These are phyloP conservation scores for Schizochytrium sp. DNA, from an alignment of 108 stramenopile species.

Conservation along the genomic window DNA sequence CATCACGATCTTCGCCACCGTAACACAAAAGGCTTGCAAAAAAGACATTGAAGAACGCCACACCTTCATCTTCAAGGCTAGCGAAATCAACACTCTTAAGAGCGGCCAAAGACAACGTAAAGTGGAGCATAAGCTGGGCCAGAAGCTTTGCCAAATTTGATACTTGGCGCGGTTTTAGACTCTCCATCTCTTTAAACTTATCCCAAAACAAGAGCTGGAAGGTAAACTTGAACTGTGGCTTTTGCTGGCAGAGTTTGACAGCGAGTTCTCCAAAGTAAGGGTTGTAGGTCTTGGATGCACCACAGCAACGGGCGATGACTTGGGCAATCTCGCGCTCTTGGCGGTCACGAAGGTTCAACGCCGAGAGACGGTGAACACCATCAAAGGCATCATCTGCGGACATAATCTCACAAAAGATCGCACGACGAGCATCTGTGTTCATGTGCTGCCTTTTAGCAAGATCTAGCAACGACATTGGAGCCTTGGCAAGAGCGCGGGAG, in stretches of 20 bases:
- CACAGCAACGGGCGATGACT: slow-evolving; percentile 23
- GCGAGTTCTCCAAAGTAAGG: slow-evolving; percentile 16
- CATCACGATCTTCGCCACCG: slow-evolving; percentile 21
- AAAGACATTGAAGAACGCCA: slow-evolving; percentile 43
- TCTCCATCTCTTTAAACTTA: slow-evolving; percentile 2
- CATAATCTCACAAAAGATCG: slow-evolving; percentile 56
- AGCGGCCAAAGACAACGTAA: background rate
- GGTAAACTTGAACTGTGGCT: slow-evolving; percentile 57
- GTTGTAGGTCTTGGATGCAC: slow-evolving; percentile 26
- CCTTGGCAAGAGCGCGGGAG: background rate
- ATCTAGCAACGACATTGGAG: background rate
- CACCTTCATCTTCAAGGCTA: background rate
- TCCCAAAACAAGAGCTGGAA: slow-evolving; percentile 54
- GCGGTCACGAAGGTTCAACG: background rate
- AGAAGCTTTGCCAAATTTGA: slow-evolving; percentile 46
- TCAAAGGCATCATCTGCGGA: slow-evolving; percentile 55
- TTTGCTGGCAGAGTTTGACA: slow-evolving; percentile 6
- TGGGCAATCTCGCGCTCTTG: slow-evolving; percentile 53
- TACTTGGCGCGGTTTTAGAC: background rate
- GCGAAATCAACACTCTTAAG: slow-evolving; percentile 21
- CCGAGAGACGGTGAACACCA: background rate
- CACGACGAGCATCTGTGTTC: slow-evolving; percentile 52
- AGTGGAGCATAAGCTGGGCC: slow-evolving; percentile 5
- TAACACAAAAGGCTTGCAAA: slow-evolving; percentile 14
- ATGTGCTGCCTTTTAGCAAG: slow-evolving; percentile 35